phyloP scores from a whole-genome alignment of 345 rosid species.

The Abelmoschus esculentus region DNA sequence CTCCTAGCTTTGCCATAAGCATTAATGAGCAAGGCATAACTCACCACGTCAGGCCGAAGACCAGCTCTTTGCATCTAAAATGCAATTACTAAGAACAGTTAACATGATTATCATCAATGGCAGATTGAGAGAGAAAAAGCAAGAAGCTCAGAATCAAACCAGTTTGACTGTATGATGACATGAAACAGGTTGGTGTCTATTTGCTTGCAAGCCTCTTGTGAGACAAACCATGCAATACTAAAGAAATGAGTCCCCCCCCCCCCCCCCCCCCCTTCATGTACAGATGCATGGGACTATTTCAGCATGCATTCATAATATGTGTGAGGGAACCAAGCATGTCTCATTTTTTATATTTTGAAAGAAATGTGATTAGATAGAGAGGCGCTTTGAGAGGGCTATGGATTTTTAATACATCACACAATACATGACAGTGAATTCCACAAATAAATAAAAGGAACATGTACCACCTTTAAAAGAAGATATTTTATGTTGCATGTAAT shows the following conservation, averaged over 20 bases:
- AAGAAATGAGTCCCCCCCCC: neutral
- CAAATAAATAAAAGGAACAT: neutral
- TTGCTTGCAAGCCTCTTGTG: neutral
- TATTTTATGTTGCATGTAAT: neutral
- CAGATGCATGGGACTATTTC: neutral
- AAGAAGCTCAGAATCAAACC: neutral
- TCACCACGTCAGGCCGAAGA: constrained; percentile 76
- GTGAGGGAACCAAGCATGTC: neutral
- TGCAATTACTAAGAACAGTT: neutral
- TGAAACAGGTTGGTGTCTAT: neutral
- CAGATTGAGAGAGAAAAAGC: neutral
- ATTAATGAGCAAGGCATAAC: constrained; percentile 83
- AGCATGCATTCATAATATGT: neutral
- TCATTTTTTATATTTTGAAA: neutral
- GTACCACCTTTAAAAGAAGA: neutral
- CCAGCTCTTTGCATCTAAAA: constrained; percentile 93
- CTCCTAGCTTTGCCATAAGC: constrained; percentile 95
- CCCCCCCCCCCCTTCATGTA: no score
- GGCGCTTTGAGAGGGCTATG: neutral
- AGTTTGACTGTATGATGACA: neutral
- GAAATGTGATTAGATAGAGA: neutral
- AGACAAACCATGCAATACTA: neutral
- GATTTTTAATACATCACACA: neutral
- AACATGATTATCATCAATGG: neutral
- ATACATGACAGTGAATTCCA: neutral